These are phyloP conservation scores for Cryptococcus sp. DNA, from an alignment of 1,284 basidiomycete genomes.

Conservation along the genomic window DNA sequence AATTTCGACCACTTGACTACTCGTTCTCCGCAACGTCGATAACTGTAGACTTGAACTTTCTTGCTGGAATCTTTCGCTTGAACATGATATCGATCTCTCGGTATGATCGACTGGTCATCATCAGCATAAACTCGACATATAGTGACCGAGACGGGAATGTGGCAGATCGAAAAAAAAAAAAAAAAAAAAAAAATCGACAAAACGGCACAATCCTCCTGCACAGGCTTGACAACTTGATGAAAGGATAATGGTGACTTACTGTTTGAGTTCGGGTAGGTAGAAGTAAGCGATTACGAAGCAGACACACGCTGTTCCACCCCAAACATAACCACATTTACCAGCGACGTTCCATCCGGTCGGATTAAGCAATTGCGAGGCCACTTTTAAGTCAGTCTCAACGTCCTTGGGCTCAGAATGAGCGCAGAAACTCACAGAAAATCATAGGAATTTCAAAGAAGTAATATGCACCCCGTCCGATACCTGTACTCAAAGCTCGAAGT, in stretches of 20 bases:
- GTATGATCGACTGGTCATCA: conserved; percentile 28
- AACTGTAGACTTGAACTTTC: conserved; percentile 27
- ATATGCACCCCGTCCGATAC: background rate
- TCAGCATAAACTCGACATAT: too few species aligned
- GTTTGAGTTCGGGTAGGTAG: conserved; percentile 39
- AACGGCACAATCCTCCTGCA: too few species aligned
- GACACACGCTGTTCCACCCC: conserved; percentile 37
- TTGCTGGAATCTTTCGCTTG: conserved; percentile 16
- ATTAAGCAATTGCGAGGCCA: background rate
- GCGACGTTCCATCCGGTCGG: conserved; percentile 17
- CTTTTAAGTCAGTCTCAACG: background rate
- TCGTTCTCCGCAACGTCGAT: conserved; percentile 10
- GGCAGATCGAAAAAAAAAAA: too few species aligned
- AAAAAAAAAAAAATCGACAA: too few species aligned
- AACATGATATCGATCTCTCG: conserved; percentile 20
- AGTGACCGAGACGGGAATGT: too few species aligned
- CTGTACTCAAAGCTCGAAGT: background rate
- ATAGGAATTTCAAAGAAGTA: background rate
- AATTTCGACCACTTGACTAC: background rate
- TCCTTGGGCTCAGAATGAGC: background rate
- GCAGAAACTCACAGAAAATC: background rate
- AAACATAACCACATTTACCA: conserved; percentile 45
- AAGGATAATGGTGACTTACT: too few species aligned
- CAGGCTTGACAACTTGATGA: too few species aligned
- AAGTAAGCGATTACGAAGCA: conserved; percentile 43